These are phyloP conservation scores for Xylariomycetidae sp. DNA, from an alignment of 2,329 filamentous ascomycete genomes.

Conservation along the genomic window DNA sequence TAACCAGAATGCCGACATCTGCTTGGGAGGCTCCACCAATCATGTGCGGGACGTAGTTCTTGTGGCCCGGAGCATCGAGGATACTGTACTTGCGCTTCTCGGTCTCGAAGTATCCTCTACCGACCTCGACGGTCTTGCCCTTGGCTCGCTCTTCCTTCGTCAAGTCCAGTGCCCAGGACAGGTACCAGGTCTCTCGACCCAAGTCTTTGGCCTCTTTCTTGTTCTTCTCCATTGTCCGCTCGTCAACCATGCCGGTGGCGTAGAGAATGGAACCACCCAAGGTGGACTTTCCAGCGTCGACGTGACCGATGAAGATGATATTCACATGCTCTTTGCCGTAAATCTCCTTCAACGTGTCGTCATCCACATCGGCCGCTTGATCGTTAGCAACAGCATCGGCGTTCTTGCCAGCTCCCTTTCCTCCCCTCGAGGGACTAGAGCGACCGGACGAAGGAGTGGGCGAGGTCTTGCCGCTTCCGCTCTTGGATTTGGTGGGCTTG, in stretches of 20 bases:
- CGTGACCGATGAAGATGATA: slow-evolving; percentile 96
- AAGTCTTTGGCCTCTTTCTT: slow-evolving; percentile 94
- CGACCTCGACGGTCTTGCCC: slow-evolving; percentile 97
- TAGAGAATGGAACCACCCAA: slow-evolving; percentile 91
- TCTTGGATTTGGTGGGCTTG: slow-evolving; percentile 36
- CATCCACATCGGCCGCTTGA: slow-evolving; percentile 66
- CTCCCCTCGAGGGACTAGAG: slow-evolving; percentile 66
- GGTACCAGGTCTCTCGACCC: slow-evolving; percentile 96
- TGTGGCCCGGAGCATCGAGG: slow-evolving; percentile 93
- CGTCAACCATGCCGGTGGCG: slow-evolving; percentile 97
- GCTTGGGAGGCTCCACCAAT: slow-evolving; percentile 92
- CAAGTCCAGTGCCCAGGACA: slow-evolving; percentile 96
- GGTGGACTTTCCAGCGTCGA: slow-evolving; percentile 96
- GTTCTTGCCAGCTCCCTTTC: slow-evolving; percentile 53
- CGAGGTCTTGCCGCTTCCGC: slow-evolving; percentile 72
- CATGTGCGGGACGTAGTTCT: slow-evolving; percentile 98
- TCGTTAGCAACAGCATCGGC: slow-evolving; percentile 81
- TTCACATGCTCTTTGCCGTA: slow-evolving; percentile 93
- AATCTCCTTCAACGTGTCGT: slow-evolving; percentile 79
- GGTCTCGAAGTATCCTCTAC: slow-evolving; percentile 92
- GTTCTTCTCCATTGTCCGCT: slow-evolving; percentile 97
- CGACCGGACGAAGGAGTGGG: slow-evolving; percentile 78
- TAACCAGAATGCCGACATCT: slow-evolving; percentile 91
- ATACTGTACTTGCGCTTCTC: slow-evolving; percentile 96
- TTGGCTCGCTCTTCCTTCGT: slow-evolving; percentile 95